Evolutionary conservation across 2,329 filamentous ascomycete species (phyloP).

Genomic region (Fusarium subglutinans): DNA sequence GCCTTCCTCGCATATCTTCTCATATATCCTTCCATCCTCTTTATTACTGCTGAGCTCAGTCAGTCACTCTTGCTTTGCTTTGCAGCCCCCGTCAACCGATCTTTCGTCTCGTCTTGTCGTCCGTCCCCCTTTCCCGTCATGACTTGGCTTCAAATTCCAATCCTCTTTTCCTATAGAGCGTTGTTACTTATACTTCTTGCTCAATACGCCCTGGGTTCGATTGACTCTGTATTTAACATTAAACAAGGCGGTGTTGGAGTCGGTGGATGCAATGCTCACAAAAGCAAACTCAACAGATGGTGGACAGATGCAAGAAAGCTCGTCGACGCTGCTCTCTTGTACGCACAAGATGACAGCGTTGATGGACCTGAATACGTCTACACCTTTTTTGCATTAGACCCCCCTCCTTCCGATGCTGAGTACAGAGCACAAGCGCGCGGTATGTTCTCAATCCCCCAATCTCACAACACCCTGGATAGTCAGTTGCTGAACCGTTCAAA

Average conservation of each 20-base stretch:
- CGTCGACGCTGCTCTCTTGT: background rate
- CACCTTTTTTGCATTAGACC: background rate
- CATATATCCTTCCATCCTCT: background rate
- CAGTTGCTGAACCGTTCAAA: background rate
- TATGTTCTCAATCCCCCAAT: background rate
- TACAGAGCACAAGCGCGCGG: fast-evolving
- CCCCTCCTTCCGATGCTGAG: background rate
- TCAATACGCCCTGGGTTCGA: background rate
- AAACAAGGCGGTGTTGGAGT: background rate
- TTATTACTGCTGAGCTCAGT: background rate
- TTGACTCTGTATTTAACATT: background rate
- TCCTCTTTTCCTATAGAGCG: background rate
- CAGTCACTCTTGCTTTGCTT: background rate
- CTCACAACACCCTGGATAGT: fast-evolving
- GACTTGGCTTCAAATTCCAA: background rate
- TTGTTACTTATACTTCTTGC: background rate
- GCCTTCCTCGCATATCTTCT: fast-evolving
- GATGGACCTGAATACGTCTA: background rate
- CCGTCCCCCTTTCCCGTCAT: background rate
- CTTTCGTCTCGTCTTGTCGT: fast-evolving
- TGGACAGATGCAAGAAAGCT: background rate
- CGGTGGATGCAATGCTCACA: background rate
- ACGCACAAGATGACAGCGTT: background rate
- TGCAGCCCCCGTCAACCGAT: background rate
- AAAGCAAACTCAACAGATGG: background rate